phyloP scores from a whole-genome alignment of 768 basidiomycete species.

The Suillus variegatus region DNA sequence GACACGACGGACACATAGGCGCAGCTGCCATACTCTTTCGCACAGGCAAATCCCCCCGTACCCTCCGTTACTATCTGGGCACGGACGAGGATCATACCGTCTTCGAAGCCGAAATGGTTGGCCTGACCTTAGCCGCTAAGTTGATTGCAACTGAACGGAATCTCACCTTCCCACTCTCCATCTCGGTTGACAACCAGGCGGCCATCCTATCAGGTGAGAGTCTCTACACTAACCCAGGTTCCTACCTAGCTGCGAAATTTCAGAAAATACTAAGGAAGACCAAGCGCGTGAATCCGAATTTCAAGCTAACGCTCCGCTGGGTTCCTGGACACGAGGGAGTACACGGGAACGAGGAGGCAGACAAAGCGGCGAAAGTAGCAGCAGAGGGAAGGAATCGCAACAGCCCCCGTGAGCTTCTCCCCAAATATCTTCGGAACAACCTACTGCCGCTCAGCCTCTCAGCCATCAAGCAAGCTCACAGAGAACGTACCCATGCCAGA shows the following conservation, averaged over 20 bases:
- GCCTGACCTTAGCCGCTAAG: slow-evolving; percentile 13
- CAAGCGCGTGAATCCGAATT: no score
- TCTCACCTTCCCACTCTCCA: not conserved
- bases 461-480: no score
- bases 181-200: slow-evolving; percentile 16
- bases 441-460: not conserved
- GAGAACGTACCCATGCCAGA: no score
- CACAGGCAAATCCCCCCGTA: not conserved
- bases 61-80: slow-evolving; percentile 13
- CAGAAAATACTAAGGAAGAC: not conserved
- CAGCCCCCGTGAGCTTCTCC: not conserved
- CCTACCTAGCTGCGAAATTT: not conserved
- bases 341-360: not conserved
- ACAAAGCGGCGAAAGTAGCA: slow-evolving; percentile 1
- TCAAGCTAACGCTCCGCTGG: not conserved
- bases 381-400: not conserved
- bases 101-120: slow-evolving; percentile 19
- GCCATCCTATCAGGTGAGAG: slow-evolving; percentile 11
- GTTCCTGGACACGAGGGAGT: not conserved
- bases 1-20: slow-evolving; percentile 6
- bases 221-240: not conserved
- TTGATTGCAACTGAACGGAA: slow-evolving; percentile 2
- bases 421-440: not conserved
- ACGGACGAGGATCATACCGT: slow-evolving; percentile 7
- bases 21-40: slow-evolving; percentile 15